Evolutionary conservation across 179 eudicot species (phyloP).

Genomic region (Amaranthus tricolor): DNA sequence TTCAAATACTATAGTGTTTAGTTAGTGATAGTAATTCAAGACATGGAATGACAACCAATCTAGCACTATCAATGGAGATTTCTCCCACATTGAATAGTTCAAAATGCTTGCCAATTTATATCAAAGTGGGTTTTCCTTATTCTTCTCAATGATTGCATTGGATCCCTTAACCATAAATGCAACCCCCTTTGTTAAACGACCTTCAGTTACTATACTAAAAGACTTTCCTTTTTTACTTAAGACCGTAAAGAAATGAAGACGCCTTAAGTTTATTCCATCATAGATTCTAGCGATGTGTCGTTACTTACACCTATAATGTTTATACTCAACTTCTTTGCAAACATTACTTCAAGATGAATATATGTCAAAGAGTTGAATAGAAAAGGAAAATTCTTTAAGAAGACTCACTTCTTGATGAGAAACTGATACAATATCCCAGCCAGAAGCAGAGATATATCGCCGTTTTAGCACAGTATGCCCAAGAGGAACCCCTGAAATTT

Average conservation of each 20-base stretch:
- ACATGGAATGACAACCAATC: not conserved
- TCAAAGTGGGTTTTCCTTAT: not conserved
- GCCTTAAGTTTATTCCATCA: too few relatives aligned
- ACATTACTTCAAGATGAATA: not conserved
- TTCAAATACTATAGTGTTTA: not conserved
- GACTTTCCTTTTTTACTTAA: not conserved
- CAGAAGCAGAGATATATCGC: conserved; percentile 67
- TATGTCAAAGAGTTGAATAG: not conserved
- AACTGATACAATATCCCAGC: conserved; percentile 81
- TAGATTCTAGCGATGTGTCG: not conserved
- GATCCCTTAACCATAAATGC: not conserved
- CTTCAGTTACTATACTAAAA: not conserved
- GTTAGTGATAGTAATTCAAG: not conserved
- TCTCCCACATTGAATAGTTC: not conserved
- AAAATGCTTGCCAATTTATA: not conserved
- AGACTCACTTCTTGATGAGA: conserved; percentile 66
- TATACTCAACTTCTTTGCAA: not conserved
- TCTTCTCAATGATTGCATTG: not conserved
- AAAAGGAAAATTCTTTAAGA: not conserved
- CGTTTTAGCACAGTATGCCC: conserved; percentile 93
- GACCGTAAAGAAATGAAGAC: not conserved
- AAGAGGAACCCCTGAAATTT: conserved; percentile 67
- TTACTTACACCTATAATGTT: not conserved
- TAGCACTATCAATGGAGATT: not conserved
- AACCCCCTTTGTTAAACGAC: not conserved